Evolutionary conservation across 495 filamentous ascomycete genomes (phyloP).

Genomic region (Penicillium odoratum): DNA sequence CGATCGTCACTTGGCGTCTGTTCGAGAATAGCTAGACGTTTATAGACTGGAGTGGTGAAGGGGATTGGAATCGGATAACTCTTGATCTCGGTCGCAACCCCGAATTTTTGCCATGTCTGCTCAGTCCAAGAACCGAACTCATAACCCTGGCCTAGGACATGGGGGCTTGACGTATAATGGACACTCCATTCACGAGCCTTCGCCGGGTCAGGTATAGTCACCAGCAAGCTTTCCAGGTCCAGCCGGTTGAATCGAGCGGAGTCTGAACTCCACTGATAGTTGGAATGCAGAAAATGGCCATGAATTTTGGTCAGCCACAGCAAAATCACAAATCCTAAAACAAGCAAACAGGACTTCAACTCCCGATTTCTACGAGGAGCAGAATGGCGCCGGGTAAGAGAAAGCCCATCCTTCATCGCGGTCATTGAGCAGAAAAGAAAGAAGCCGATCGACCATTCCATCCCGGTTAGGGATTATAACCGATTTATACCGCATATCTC

Average conservation of each 20-base stretch:
- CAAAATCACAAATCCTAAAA: too few relatives aligned
- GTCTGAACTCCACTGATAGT: not conserved
- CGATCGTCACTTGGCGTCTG: constrained; percentile 22
- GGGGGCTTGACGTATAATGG: constrained; percentile 76
- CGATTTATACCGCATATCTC: too few relatives aligned
- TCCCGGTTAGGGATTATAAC: too few relatives aligned
- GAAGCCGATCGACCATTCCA: too few relatives aligned
- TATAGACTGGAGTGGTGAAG: not conserved
- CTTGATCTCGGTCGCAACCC: constrained; percentile 74
- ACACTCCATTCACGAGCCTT: constrained; percentile 53
- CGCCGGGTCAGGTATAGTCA: not conserved
- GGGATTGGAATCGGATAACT: constrained; percentile 8
- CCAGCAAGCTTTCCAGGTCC: not conserved
- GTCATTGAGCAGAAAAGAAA: too few relatives aligned
- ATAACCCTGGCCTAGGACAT: constrained; percentile 75
- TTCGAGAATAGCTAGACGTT: not conserved
- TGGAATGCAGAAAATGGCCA: too few relatives aligned
- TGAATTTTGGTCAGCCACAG: too few relatives aligned
- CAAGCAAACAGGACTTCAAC: too few relatives aligned
- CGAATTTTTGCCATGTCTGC: constrained; percentile 70
- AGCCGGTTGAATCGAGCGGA: too few relatives aligned
- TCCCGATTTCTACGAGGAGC: too few relatives aligned
- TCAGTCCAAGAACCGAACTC: constrained; percentile 74
- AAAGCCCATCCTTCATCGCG: too few relatives aligned
- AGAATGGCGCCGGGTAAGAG: too few relatives aligned